Base-by-base conservation (phyloP, 228 moss, liverwort and hornwort species). In the Sphagnum fallax region DNA sequence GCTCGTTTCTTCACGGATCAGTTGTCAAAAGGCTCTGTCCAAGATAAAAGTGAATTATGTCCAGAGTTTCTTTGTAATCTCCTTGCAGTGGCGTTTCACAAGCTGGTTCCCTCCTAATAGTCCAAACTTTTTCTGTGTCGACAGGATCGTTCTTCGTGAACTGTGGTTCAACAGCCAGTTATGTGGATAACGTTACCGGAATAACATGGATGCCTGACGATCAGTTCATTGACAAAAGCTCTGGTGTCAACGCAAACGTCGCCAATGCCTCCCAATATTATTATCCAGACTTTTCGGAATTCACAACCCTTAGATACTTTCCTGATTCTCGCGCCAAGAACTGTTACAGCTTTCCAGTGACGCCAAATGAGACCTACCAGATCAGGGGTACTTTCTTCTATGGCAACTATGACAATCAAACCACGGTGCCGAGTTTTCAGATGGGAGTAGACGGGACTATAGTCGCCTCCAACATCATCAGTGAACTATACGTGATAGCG, bases 291-390 rank as follows among this genome's bases (percentile, higher is more conserved):
- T 59, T 58, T 9, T 4, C 67, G 0, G 86, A 81, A 5, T 58
- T 83, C 47, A 69, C 47, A 15, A 77, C 78, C 4, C 51, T 90
- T 6, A 55, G 90, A 47, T 78, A 76, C 74, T 90, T 90, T 65
- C n/a, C 49, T 12, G 82, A 70, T 32, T 52, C 8, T 7, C 75
- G 63, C 16, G 18, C 4, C 63, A 64, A 64, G 8, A 64, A 64
- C 16, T 64, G 63, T 47, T 64, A 64, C 16, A 48, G 16, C 8
- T 48, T 64, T 14, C 63, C 63, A 6, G 47, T 64, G 10, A 6
- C 32, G 10, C 16, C 16, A 47, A 5, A 64, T 47, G 10, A 10
- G 32, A 5, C 63, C 5, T 64, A 64, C 16, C 10, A 32, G n/a
- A 18, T 64, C 16, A 14, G 63, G 16, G 32, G 11, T 4, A 18